Evolutionary conservation across 257 asterid species (phyloP).

Genomic region (Gardenia jasminoides): DNA sequence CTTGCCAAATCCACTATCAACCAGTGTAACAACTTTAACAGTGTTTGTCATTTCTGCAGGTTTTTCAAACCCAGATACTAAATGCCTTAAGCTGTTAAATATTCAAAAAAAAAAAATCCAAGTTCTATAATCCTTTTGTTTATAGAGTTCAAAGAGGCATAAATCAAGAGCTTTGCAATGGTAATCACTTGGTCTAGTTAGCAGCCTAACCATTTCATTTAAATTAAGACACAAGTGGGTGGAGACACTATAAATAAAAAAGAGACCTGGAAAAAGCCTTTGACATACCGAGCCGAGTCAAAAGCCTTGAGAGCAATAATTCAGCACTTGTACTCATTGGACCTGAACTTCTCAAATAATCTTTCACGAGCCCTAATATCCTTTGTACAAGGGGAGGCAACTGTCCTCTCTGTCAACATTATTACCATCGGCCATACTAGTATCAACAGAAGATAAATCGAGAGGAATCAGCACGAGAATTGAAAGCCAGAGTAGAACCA

Average conservation of each 20-base stretch:
- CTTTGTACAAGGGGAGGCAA: slow-evolving; percentile 82
- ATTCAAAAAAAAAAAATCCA: background rate
- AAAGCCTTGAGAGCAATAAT: slow-evolving; percentile 80
- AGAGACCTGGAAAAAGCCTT: slow-evolving; percentile 70
- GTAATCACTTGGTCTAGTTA: background rate
- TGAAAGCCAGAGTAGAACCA: slow-evolving; percentile 85
- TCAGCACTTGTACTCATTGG: slow-evolving; percentile 93
- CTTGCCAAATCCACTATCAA: background rate
- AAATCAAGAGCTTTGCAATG: background rate
- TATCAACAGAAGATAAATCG: slow-evolving; percentile 86
- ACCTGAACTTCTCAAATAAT: slow-evolving; percentile 82
- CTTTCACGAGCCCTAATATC: slow-evolving; percentile 69
- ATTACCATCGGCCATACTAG: slow-evolving; percentile 53
- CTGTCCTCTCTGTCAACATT: slow-evolving; percentile 41
- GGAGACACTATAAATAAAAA: background rate
- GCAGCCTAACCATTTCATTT: too few relatives aligned
- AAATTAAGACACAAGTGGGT: background rate
- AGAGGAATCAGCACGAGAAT: slow-evolving; percentile 93
- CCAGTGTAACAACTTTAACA: background rate
- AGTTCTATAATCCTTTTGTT: background rate
- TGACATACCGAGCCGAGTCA: slow-evolving; percentile 90
- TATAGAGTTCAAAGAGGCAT: too few relatives aligned
- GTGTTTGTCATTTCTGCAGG: background rate
- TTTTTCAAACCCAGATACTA: background rate
- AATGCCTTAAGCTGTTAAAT: background rate